Evolutionary conservation across 257 asterid genomes (phyloP), one percentile per base, ranked within the genome.

Genomic region (Lithospermum erythrorhizon): DNA sequence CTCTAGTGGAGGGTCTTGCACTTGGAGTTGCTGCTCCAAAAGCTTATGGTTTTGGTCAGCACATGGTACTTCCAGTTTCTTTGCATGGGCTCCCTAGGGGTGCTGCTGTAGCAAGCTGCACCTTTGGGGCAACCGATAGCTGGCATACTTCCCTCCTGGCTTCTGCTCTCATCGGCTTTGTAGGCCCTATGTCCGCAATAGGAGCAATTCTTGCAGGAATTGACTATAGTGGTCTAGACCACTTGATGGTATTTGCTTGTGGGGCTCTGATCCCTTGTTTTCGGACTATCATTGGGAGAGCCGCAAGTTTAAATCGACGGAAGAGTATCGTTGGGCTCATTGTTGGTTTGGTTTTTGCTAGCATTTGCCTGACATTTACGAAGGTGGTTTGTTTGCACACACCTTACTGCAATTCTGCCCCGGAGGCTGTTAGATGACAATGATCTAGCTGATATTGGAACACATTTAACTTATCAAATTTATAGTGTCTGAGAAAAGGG

Each of bases 11-110:
- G 82, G 99, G 98, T 55, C 94, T 93, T 17, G 98, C 98, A 0
- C 64, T 93, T 49, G 99, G 99, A 23, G 99, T 93, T 14, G 99
- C 99, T 21, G 99, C 99, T 59, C 99, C 99, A 20, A 89, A 89
- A 73, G 99, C 99, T 0, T 89, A 93, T 11, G 99, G 96, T 13
- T 87, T 89, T 1, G 98, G 98, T 51, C 76, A 83, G 71, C 93
- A 91, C 81, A 91, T 91, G 94, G 95, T 91, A 68, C 93, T 91
- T 20, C 98, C 98, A 1, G 98, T 86, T 30, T 84, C 95, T 53
- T 82, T 89, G 59, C 98, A 93, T 10, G 98, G 98, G 15, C 81
- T 91, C 62, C 96, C 97, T 7, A 82, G 97, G 4, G 98, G 98
- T 23, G 95, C 98, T 0, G 98, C 97, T 13, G 98, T 86, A 6